phyloP scores from a whole-genome alignment of 2,329 filamentous ascomycete species.

The Arthroderma sp. region DNA sequence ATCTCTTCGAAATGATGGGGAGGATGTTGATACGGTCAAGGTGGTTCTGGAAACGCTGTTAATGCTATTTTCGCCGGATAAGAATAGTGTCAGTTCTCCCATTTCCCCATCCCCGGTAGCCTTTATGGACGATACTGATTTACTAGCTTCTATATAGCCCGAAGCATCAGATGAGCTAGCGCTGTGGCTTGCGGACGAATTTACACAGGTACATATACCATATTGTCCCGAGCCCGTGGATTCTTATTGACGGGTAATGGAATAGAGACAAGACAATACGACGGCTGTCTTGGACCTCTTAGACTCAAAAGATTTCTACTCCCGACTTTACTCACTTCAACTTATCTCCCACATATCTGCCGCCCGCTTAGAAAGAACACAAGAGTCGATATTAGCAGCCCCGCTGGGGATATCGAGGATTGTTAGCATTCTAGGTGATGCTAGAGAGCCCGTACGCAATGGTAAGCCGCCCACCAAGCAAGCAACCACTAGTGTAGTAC shows the following conservation, averaged over 20 bases:
- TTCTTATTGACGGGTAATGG: conserved; percentile 22
- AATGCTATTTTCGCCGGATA: conserved; percentile 70
- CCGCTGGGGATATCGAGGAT: conserved; percentile 78
- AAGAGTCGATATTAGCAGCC: conserved; percentile 85
- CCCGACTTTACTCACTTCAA: conserved; percentile 79
- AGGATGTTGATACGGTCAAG: conserved; percentile 94
- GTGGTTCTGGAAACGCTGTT: conserved; percentile 87
- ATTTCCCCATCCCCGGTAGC: conserved; percentile 2
- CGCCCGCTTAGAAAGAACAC: conserved; percentile 77
- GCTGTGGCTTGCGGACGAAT: conserved; percentile 93
- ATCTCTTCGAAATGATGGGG: conserved; percentile 71
- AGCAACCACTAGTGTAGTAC: neutral
- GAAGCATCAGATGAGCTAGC: conserved; percentile 95
- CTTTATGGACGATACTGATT: conserved; percentile 14
- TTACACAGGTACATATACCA: conserved; percentile 57
- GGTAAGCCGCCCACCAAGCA: conserved; percentile 24
- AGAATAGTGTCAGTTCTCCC: conserved; percentile 39
- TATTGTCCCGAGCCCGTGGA: neutral
- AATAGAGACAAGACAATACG: conserved; percentile 83
- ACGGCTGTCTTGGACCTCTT: conserved; percentile 79
- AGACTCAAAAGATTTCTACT: conserved; percentile 77
- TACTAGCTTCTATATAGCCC: conserved; percentile 40
- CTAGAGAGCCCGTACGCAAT: conserved; percentile 74
- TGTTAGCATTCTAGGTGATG: conserved; percentile 72
- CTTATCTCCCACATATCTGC: conserved; percentile 74